A percentile compares a stretch with the other conserved stretches of the same genome.
These are phyloP conservation scores for Candida sakaeoensis DNA, from an alignment of 805 yeast species.

Conservation along the genomic window DNA sequence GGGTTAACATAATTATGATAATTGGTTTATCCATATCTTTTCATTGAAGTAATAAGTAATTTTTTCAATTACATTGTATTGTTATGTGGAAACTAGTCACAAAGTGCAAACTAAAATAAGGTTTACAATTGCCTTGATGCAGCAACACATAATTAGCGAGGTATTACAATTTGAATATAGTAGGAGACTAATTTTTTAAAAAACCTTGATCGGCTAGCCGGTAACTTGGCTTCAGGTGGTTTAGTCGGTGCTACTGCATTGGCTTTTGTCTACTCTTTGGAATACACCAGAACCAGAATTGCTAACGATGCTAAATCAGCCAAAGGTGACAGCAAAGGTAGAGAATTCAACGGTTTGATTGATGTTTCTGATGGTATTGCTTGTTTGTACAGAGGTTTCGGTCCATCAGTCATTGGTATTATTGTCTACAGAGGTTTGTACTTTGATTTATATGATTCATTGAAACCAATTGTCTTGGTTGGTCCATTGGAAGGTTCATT, in stretches of 20 bases:
- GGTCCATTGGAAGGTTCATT: slow-evolving; percentile 94
- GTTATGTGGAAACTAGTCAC: too few relatives aligned
- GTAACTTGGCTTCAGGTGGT: slow-evolving; percentile 99
- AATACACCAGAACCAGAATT: slow-evolving; percentile 97
- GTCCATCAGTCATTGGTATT: slow-evolving; percentile 96
- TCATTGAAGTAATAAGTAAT: too few relatives aligned
- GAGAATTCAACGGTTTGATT: slow-evolving; percentile 95
- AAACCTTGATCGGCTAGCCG: too few relatives aligned
- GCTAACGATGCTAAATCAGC: slow-evolving; percentile 96
- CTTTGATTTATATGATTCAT: slow-evolving; percentile 96
- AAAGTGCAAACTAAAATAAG: too few relatives aligned
- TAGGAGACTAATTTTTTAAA: too few relatives aligned
- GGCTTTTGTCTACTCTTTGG: slow-evolving; percentile 92
- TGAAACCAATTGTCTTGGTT: slow-evolving; percentile 90
- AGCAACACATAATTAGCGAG: too few relatives aligned
- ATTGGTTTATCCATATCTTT: too few relatives aligned
- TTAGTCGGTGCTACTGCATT: slow-evolving; percentile 95
- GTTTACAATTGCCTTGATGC: too few relatives aligned
- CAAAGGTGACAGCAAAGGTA: slow-evolving; percentile 71
- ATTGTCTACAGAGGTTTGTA: slow-evolving; percentile 98
- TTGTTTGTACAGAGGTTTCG: slow-evolving; percentile 99
- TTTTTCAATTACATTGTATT: too few relatives aligned
- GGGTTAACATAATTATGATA: too few relatives aligned
- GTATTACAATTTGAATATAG: too few relatives aligned
- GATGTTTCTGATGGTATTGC: slow-evolving; percentile 97